Percentiles rank a stretch among this genome's conserved stretches.
Conservation (phyloP, 2,329 filamentous ascomycete species). For the Colletotrichum chlorophyti region DNA sequence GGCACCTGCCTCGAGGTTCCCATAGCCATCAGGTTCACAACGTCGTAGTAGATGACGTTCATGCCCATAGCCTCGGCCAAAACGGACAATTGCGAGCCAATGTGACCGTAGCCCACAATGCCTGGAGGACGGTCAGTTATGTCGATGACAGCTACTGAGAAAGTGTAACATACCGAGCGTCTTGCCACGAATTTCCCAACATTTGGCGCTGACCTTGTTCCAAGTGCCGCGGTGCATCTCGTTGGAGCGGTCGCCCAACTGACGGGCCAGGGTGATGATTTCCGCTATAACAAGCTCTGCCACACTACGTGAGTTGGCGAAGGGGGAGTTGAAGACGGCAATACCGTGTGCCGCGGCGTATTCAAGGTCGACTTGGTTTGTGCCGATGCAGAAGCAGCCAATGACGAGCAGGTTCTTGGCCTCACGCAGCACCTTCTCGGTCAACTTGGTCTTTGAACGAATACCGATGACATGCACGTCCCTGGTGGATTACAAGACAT, state of each 20-base stretch:
- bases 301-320: slow-evolving; percentile 96
- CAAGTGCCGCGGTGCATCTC: slow-evolving; percentile 94
- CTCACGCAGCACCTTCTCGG: slow-evolving; percentile 80
- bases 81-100: slow-evolving; percentile 94
- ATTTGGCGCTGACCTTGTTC: slow-evolving; percentile 97
- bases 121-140: slow-evolving; percentile 50
- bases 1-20: slow-evolving; percentile 86
- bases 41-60: slow-evolving; percentile 96
- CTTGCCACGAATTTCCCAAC: slow-evolving; percentile 98
- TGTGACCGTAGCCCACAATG: slow-evolving; percentile 97
- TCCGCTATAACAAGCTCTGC: slow-evolving; percentile 95
- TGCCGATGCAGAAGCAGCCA: slow-evolving; percentile 99
- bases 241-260: slow-evolving; percentile 89
- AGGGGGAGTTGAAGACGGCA: slow-evolving; percentile 98
- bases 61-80: slow-evolving; percentile 98
- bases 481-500: slow-evolving; percentile 50
- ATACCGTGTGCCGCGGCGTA: slow-evolving; percentile 86
- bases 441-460: slow-evolving; percentile 96
- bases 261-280: slow-evolving; percentile 89
- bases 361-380: slow-evolving; percentile 90
- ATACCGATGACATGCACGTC: slow-evolving; percentile 98
- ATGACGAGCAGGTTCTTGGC: slow-evolving; percentile 95
- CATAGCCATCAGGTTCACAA: slow-evolving; percentile 91
- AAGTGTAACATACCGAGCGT: slow-evolving; percentile 71
- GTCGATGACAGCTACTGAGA: background rate